Evolutionary conservation across 1,139 yeast species (phyloP), one percentile per base, ranked within the genome.

Genomic region (Meyerozyma sp.): DNA sequence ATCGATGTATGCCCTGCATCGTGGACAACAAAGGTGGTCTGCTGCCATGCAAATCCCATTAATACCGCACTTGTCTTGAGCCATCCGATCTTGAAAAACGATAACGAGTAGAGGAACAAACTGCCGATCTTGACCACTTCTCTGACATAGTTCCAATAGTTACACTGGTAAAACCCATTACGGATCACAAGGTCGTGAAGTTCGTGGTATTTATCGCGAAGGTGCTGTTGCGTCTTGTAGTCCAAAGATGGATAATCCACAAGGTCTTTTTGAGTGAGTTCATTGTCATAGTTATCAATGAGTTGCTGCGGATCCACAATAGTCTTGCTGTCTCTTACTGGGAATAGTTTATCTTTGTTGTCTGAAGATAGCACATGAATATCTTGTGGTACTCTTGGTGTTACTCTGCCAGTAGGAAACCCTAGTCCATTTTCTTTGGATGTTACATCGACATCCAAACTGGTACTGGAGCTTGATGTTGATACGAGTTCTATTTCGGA

Each of bases 1-100:
- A 89, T 84, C 1, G 89, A 77, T 26, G 86, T 77, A 59, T 89
- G 96, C 3, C 95, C 96, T 0, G 95, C 89, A 63, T 89, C 96
- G 56, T 89, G 96, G 1, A 84, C 96, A 44, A 88, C 82, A 57
- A 89, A 90, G 1, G 90, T 85, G 56, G 86, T 73, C 60, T 89
- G 96, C 54, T 89, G 96, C 96, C 96, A 90, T 14, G 86, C 89
- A 42, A 82, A 57, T 0, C 95, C 96, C 50, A 89, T 66, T 42
- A 65, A 67, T 2, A 82, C 47, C 0, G 95, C 95, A 54, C 93
- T 82, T 14, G 73, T 39, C 29, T 68, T 62, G 46, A 79, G 71
- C 60, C 76, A 71, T 13, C 67, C 62, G 18, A 66, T 48, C 46
- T 73, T 72, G 47, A 78, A 70, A 44, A 82, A 77, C 14, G 75